Percentiles rank a stretch among this genome's conserved stretches.
phyloP scores from a whole-genome alignment of 2,329 filamentous ascomycete genomes.

The Niveomyces coronatus region DNA sequence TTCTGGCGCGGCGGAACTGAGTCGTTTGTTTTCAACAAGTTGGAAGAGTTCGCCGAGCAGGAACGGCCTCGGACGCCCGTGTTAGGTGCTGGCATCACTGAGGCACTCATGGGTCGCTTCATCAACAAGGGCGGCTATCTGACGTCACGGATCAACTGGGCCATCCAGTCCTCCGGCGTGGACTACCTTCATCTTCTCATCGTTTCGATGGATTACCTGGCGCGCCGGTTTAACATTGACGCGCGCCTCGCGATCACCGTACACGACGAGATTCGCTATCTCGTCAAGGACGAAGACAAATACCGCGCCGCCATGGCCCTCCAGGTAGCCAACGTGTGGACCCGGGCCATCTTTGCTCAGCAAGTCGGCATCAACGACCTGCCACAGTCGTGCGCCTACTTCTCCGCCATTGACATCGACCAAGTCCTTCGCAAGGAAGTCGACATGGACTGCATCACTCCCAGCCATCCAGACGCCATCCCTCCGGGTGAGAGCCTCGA shows the following conservation, averaged over 20 bases:
- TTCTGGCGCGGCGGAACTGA: slow-evolving; percentile 98
- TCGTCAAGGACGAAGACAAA: slow-evolving; percentile 75
- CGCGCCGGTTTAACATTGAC: slow-evolving; percentile 71
- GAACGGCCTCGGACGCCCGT: slow-evolving; percentile 85
- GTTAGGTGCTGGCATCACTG: slow-evolving; percentile 87
- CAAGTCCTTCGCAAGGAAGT: slow-evolving; percentile 95
- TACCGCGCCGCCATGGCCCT: slow-evolving; percentile 88
- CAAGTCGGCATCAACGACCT: slow-evolving; percentile 94
- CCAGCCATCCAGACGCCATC: slow-evolving; percentile 70
- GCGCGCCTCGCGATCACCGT: slow-evolving; percentile 88
- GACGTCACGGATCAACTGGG: slow-evolving; percentile 97
- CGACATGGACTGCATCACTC: slow-evolving; percentile 93
- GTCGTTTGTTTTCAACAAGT: slow-evolving; percentile 94
- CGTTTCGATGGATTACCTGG: slow-evolving; percentile 87
- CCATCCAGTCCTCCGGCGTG: slow-evolving; percentile 92
- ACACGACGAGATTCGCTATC: slow-evolving; percentile 93
- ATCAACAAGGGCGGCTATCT: slow-evolving; percentile 86
- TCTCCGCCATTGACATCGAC: slow-evolving; percentile 91
- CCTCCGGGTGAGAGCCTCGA: slow-evolving; percentile 79
- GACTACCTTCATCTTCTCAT: slow-evolving; percentile 95
- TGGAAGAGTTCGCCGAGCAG: slow-evolving; percentile 96
- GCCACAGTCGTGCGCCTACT: slow-evolving; percentile 89
- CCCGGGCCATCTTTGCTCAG: slow-evolving; percentile 91
- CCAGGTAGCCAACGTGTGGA: slow-evolving; percentile 93
- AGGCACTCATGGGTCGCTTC: slow-evolving; percentile 81